Percentiles rank a stretch among this genome's conserved stretches.
Conservation (phyloP, 352 stramenopile genomes). For the Phytophthora chlamydospora region DNA sequence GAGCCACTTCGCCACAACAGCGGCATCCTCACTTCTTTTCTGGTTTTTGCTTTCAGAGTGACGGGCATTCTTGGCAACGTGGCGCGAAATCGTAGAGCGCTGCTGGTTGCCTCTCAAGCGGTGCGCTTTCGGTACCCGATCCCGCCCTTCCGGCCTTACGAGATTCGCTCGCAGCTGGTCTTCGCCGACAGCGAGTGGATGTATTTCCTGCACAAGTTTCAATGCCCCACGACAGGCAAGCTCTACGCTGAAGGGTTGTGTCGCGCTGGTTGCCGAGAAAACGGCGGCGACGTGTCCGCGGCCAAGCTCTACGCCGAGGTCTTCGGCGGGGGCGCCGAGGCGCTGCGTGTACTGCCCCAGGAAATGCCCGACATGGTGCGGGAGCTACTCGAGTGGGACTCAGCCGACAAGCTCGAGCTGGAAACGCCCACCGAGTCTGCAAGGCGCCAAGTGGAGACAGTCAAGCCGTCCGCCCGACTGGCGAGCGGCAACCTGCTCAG, state of each 20-base stretch:
- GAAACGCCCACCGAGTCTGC: conserved; percentile 27
- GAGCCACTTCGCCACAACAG: neutral
- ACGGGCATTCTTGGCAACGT: conserved; percentile 58
- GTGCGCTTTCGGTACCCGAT: conserved; percentile 67
- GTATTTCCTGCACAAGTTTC: conserved; percentile 67
- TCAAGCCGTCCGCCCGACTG: conserved; percentile 4
- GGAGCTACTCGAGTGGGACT: conserved; percentile 55
- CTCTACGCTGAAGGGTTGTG: conserved; percentile 64
- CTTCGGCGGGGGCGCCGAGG: conserved; percentile 18
- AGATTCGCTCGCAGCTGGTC: conserved; percentile 57
- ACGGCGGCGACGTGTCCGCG: conserved; percentile 21
- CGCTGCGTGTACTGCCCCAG: conserved; percentile 16
- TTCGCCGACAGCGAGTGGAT: conserved; percentile 60
- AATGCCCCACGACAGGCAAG: conserved; percentile 61
- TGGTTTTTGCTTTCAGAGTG: conserved; percentile 29
- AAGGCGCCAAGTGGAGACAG: conserved; percentile 23
- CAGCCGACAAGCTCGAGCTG: conserved; percentile 32
- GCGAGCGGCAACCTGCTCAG: conserved; percentile 10
- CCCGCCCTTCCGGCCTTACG: conserved; percentile 59
- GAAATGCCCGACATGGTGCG: conserved; percentile 53
- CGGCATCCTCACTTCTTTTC: conserved; percentile 9
- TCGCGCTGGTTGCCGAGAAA: conserved; percentile 41
- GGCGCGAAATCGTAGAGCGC: conserved; percentile 54
- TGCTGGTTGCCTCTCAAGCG: conserved; percentile 64
- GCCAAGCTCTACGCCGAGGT: conserved; percentile 40